Percentiles rank a stretch among this genome's conserved stretches.
Evolutionary conservation across 108 stramenopile species (phyloP).

Genomic region (Conticribra guillardii): DNA sequence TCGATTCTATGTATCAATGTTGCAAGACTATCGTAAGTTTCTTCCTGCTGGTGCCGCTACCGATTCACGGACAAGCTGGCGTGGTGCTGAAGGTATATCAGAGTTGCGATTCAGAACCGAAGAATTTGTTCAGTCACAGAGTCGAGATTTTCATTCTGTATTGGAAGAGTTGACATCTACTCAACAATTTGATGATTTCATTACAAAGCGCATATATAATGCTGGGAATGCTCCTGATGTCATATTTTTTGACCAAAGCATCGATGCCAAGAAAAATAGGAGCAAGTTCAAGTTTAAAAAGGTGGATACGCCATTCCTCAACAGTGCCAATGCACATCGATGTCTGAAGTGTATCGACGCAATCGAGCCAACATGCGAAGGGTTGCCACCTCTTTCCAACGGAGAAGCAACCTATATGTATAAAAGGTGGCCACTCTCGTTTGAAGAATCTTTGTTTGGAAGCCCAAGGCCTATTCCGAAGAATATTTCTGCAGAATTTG

Average conservation of each 20-base stretch:
- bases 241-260: slow-evolving; percentile 89
- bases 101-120: slow-evolving; percentile 53
- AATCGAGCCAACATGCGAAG: slow-evolving; percentile 57
- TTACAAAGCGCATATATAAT: slow-evolving; percentile 80
- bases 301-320: slow-evolving; percentile 78
- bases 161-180: slow-evolving; percentile 64
- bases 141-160: slow-evolving; percentile 59
- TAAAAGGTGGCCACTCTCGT: slow-evolving; percentile 67
- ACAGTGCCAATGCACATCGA: slow-evolving; percentile 77
- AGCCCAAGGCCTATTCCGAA: slow-evolving; percentile 74
- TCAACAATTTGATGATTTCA: slow-evolving; percentile 88
- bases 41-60: slow-evolving; percentile 24
- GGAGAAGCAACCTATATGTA: slow-evolving; percentile 56
- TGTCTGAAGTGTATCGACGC: slow-evolving; percentile 67
- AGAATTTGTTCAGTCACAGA: slow-evolving; percentile 60
- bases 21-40: slow-evolving; percentile 80
- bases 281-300: slow-evolving; percentile 74
- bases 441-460: slow-evolving; percentile 60
- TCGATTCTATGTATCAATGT: slow-evolving; percentile 74
- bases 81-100: slow-evolving; percentile 43
- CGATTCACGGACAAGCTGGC: slow-evolving; percentile 28
- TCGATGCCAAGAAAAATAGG: slow-evolving; percentile 87
- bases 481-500: slow-evolving; percentile 81
- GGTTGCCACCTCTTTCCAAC: slow-evolving; percentile 17
- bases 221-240: slow-evolving; percentile 73